Evolutionary conservation across 2,329 filamentous ascomycete species (phyloP).

Genomic region (Colletotrichum australisinense): DNA sequence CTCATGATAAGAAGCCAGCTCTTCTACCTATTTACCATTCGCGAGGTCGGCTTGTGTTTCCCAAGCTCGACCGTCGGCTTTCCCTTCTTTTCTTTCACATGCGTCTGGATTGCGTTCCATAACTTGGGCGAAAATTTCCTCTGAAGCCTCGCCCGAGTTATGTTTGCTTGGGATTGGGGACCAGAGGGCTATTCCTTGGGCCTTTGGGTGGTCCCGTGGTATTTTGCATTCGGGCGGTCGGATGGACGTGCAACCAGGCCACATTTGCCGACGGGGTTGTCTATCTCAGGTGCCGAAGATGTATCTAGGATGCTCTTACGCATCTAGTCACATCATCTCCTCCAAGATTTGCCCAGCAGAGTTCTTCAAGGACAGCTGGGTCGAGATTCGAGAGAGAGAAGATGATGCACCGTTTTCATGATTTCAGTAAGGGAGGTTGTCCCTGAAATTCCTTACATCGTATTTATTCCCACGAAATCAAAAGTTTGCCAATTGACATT

Average conservation of each 20-base stretch:
- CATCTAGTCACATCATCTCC: not conserved
- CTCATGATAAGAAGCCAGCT: no score
- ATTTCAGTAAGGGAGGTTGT: not conserved
- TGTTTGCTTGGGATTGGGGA: not conserved
- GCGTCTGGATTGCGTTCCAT: not conserved
- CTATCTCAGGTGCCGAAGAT: not conserved
- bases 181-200: not conserved
- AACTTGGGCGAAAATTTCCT: no score
- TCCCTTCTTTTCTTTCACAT: not conserved
- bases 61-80: not conserved
- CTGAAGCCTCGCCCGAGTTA: not conserved
- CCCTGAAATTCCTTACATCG: slow-evolving; percentile 13
- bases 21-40: not conserved
- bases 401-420: not conserved
- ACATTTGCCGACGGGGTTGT: not conserved
- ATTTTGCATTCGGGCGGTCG: not conserved
- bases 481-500: slow-evolving; percentile 14
- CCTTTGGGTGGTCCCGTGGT: not conserved
- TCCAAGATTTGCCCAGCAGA: not conserved
- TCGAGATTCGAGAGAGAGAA: not conserved
- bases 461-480: slow-evolving; percentile 16
- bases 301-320: not conserved
- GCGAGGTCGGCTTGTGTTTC: not conserved
- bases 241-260: not conserved
- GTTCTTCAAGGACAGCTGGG: not conserved